phyloP scores from a whole-genome alignment of 257 asterid genomes.

The Plectranthus barbatus region DNA sequence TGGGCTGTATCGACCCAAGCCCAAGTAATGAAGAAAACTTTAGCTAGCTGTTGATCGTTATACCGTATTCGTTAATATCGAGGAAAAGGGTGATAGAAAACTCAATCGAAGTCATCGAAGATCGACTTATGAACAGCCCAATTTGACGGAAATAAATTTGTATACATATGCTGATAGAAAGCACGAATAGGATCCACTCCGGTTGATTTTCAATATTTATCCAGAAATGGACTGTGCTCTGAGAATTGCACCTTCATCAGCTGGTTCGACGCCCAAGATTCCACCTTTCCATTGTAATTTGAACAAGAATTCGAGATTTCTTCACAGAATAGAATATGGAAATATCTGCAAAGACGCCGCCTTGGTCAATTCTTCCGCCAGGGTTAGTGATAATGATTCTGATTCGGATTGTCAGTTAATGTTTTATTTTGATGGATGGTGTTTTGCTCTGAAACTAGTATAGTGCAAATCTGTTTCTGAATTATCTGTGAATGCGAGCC shows the following conservation, averaged over 20 bases:
- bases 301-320: constrained; percentile 14
- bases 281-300: constrained; percentile 8
- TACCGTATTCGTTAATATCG: constrained; percentile 16
- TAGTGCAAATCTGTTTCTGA: background rate
- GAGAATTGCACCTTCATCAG: constrained; percentile 22
- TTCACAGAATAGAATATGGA: constrained; percentile 5
- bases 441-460: background rate
- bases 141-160: background rate
- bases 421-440: too few relatives aligned
- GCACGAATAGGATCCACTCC: background rate
- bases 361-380: constrained; percentile 5
- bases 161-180: background rate
- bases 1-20: background rate
- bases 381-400: constrained; percentile 20
- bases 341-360: constrained; percentile 17
- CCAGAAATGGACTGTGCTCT: constrained; percentile 22
- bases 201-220: background rate
- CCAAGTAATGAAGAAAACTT: background rate
- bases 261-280: constrained; percentile 22
- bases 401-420: background rate
- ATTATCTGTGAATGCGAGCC: background rate
- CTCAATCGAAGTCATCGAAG: constrained; percentile 16
- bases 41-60: background rate
- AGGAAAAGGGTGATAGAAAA: constrained; percentile 4
- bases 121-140: background rate